Evolutionary conservation across 331 rosid genomes (phyloP), one percentile per base, ranked within the genome.

Genomic region (Rhamnella rubrinervis): DNA sequence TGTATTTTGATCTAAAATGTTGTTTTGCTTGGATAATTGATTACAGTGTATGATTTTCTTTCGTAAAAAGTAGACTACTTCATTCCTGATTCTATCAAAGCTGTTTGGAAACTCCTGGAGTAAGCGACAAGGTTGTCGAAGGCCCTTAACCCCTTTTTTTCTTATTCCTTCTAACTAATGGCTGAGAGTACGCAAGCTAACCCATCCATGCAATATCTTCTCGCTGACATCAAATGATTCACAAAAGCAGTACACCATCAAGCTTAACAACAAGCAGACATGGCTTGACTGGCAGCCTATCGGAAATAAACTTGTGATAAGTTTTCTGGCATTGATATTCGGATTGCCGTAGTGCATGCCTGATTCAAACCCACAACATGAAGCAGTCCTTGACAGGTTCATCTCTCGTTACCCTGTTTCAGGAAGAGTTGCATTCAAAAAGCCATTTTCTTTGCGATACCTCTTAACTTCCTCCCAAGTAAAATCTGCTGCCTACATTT

Each of bases 241-340:
- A 20, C 77, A 23, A 25, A 15, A 92, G 92, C 26, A 81, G 52
- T 76, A 87, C 78, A 84, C 82, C 6, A 50, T 92, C 63, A 63
- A 74, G 23, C 89, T 92, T 70, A 85, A 83, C 77, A 89, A 89
- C 73, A 80, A 75, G 40, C 97, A 92, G 49, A 89, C 96, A 55
- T 92, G 97, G 97, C 79, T 92, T 12, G 47, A 67, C 81, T 7
- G 73, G 70, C 6, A 52, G 64, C 41, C 65, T 59, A 3, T 83
- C 87, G 0, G 67, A 52, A 67, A 79, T 92, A 51, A 23, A 78
- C 80, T 23, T 85, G 85, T 28, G 64, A 70, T 3, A 84, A 16
- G 41, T 89, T 82, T 62, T 82, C 86, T 21, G 96, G 96, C 23
- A 83, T 92, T 31, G 40, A 23, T 23, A 23, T 92, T 6, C 74